A percentile compares a stretch with the other conserved stretches of the same genome.
phyloP scores from a whole-genome alignment of 495 filamentous ascomycete genomes.

The Xeromyces bisporus region DNA sequence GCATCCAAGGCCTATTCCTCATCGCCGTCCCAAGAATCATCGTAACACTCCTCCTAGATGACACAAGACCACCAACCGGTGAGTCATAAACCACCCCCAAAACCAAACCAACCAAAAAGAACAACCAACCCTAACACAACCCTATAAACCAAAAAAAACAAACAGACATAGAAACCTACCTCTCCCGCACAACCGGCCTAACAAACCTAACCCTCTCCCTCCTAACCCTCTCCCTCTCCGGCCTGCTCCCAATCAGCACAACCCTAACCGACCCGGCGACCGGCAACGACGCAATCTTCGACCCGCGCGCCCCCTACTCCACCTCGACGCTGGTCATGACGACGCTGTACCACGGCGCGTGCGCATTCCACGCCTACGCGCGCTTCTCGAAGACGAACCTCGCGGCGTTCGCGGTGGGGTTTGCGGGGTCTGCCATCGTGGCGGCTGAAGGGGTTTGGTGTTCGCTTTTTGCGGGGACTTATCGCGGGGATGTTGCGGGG shows the following conservation, averaged over 20 bases:
- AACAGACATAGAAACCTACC: slow-evolving; percentile 55
- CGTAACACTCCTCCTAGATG: slow-evolving; percentile 40
- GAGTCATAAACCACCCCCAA: slow-evolving; percentile 5
- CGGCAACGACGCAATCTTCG: slow-evolving; percentile 18
- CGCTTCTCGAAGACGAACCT: slow-evolving; percentile 38
- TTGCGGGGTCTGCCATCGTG: slow-evolving; percentile 33
- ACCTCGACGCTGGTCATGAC: slow-evolving; percentile 50
- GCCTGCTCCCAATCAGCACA: slow-evolving; percentile 53
- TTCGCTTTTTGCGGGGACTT: slow-evolving; percentile 50
- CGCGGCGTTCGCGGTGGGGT: slow-evolving; percentile 36
- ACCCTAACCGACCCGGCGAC: slow-evolving; percentile 22
- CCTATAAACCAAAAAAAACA: not conserved
- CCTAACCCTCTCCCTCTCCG: slow-evolving; percentile 52
- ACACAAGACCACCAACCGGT: slow-evolving; percentile 39
- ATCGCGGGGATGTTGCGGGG: slow-evolving; percentile 45
- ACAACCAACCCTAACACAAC: not conserved
- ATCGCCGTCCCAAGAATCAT: slow-evolving; percentile 51
- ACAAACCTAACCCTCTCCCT: slow-evolving; percentile 46
- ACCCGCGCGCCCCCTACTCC: slow-evolving; percentile 52
- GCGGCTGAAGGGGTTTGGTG: slow-evolving; percentile 54
- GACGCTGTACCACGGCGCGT: slow-evolving; percentile 41
- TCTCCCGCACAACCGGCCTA: slow-evolving; percentile 53
- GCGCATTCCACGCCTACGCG: slow-evolving; percentile 52
- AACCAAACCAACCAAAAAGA: not conserved
- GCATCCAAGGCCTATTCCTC: slow-evolving; percentile 47